Base-by-base conservation (phyloP, 148 eudicot species). In the Arctostaphylos glauca region DNA sequence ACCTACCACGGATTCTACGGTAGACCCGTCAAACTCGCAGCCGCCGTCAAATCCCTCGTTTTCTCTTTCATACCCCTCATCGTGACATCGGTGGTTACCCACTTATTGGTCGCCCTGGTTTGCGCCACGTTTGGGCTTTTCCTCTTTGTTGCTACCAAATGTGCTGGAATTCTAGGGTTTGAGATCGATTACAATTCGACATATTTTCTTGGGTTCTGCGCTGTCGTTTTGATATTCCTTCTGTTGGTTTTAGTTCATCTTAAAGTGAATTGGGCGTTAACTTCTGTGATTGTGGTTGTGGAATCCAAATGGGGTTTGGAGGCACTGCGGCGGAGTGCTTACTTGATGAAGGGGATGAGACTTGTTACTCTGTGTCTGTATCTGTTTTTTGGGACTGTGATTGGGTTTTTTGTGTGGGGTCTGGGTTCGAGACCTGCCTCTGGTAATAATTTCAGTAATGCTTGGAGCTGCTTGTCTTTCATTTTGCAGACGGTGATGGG, bases 251-350 rank as follows among this genome's bases (percentile, higher is more conserved):
- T 87, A 70, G 55, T 88, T 13, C 79, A 85, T 79, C 53, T 90
- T 21, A 77, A 81, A 47, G 88, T 91, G 81, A 87, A 87, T 70
- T 94, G 94, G 92, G 75, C 66, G 23, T 54, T 94, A 58, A 83
- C 80, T 41, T 18, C 18, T 74, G 94, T 91, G 81, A 54, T 92
- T 59, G 94, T 87, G 3, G 92, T 92, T 78, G 86, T 86, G 13
- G 97, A 94, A 67, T 87, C 90, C 5, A 86, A 89, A 80, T 94
- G 94, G 95, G 94, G 92, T 10, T 73, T 87, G 53, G 86, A 82
- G 48, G 79, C 95, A 0, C 60, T 94, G 84, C n/a, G 64, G 48
- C 84, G 94, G 72, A 93, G 97, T 80, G 62, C 77, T 64, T 81
- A 74, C 78, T 84, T 93, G 83, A 52, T 92, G 54, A 83, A 85